Base-by-base conservation (phyloP, 1,284 basidiomycete genomes). In the Sporisorium exsertum region DNA sequence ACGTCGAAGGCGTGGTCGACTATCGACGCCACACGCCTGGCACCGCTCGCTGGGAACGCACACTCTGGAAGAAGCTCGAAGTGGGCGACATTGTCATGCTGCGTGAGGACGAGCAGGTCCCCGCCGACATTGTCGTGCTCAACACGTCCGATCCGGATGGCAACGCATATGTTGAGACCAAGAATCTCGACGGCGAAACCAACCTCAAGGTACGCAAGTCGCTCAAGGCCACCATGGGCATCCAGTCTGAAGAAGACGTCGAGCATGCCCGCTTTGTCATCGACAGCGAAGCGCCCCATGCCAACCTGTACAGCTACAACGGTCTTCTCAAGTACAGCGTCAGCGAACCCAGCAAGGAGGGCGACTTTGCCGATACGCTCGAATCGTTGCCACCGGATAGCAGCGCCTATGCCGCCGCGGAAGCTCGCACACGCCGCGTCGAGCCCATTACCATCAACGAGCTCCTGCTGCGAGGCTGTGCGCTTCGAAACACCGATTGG, bases 41-140 rank as follows among this genome's bases (percentile, higher is more conserved):
- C 0, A 90, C 91, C 0, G 92, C 93, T 0, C 89, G 90, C 29
- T 98, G 95, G 95, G 95, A 97, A 84, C 89, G 95, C 64, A 98
- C 96, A 3, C 87, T 98, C 1, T 99, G 96, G 96, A 98, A 98
- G 88, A 97, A 98, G 88, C 89, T 99, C 53, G 94, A 97, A 86
- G 95, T 97, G 6, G 96, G 96, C n/a, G 96, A 98, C 84, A 87
- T 98, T 26, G 93, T 99, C 26, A 87, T 97, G 2, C 88, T 98
- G 27, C 89, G 92, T 60, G 94, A 97, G 82, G 93, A 97, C 85
- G 96, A 98, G 68, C 94, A 97, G 86, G 92, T 98, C 8, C 95
- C 96, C 0, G 96, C 96, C 8, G 95, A 99, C 83, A 91, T 97
- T 65, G 89, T 96, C 64, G 92, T 98, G 0, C 89, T 98, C 18